Evolutionary conservation across 768 basidiomycete genomes (phyloP).

Genomic region (Thelephora aurantiotincta): DNA sequence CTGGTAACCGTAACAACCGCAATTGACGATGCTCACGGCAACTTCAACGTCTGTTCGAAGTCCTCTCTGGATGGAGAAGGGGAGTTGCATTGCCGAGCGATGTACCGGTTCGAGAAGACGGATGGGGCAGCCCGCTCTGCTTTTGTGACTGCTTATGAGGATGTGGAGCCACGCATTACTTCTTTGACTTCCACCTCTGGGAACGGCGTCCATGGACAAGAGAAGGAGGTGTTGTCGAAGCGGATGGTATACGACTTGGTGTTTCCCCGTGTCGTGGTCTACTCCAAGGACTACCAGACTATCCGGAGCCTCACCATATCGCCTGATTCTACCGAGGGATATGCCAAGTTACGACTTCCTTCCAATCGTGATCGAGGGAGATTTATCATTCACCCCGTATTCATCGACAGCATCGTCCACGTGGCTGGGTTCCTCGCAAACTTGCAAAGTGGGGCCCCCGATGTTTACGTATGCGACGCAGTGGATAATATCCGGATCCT

Average conservation of each 20-base stretch:
- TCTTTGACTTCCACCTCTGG: too few species aligned
- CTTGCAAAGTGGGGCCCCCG: slow-evolving; percentile 29
- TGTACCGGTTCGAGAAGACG: slow-evolving; percentile 15
- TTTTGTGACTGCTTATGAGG: not conserved
- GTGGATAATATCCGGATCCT: slow-evolving; percentile 35
- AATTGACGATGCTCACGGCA: slow-evolving; percentile 20
- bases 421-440: slow-evolving; percentile 61
- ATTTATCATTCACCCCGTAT: slow-evolving; percentile 37
- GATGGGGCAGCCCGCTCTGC: not conserved
- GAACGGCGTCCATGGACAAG: too few species aligned
- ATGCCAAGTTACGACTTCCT: slow-evolving; percentile 34
- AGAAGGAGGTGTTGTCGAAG: slow-evolving; percentile 36
- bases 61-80: slow-evolving; percentile 10
- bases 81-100: slow-evolving; percentile 24
- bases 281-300: slow-evolving; percentile 41
- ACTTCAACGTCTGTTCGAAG: slow-evolving; percentile 34
- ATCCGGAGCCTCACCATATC: slow-evolving; percentile 40
- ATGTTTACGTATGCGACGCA: slow-evolving; percentile 51
- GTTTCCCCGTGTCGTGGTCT: slow-evolving; percentile 56
- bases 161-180: not conserved
- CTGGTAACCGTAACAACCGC: slow-evolving; percentile 28
- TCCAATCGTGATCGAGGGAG: slow-evolving; percentile 15
- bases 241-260: slow-evolving; percentile 50
- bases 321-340: slow-evolving; percentile 32
- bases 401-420: slow-evolving; percentile 56